Evolutionary conservation across 2,329 filamentous ascomycete genomes (phyloP), one percentile per base, ranked within the genome.

Genomic region (Emmonsiellopsis sp.): DNA sequence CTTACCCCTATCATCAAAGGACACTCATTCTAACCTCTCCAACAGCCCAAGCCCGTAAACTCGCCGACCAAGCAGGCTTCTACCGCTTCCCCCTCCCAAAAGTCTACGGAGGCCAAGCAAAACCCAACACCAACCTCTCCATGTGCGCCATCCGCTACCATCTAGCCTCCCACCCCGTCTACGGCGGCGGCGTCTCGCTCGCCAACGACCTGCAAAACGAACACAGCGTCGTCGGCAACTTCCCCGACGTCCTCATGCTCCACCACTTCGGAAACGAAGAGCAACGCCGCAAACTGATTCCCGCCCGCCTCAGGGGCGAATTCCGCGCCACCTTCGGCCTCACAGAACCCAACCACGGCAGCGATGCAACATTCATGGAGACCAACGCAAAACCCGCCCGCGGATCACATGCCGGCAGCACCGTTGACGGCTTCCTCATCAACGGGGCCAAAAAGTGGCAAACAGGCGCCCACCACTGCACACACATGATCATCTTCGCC

Each of bases 171-270:
- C 80, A 83, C 50, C 65, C 67, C 3, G 58, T 67, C 38, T 71
- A 70, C 55, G 68, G 69, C 20, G 68, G 68, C 57, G 81, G 81
- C 0, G 60, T 85, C 15, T 78, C 81, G 1, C 68, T 85, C 5
- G 81, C 81, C 61, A 84, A 84, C 58, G 82, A 85, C 61, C 67
- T 84, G 51, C 81, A 84, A 64, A 84, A 79, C 57, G 81, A 85
- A 66, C 81, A 84, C 63, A 78, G 74, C 49, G 75, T 84, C 38
- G 76, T 83, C 1, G 81, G 80, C 7, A 84, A 84, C 61, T 83
- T 83, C 60, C 80, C 81, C 0, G 79, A 83, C 59, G 67, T 84
- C 13, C 67, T 83, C 37, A 84, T 84, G 82, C 70, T 84, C 31
- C 73, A 79, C 61, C 76, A 82, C 60, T 84, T 82, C 63, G 82